These are phyloP conservation scores for Hapsidospora chrysogenum DNA, from an alignment of 495 filamentous ascomycete genomes.

Conservation along the genomic window DNA sequence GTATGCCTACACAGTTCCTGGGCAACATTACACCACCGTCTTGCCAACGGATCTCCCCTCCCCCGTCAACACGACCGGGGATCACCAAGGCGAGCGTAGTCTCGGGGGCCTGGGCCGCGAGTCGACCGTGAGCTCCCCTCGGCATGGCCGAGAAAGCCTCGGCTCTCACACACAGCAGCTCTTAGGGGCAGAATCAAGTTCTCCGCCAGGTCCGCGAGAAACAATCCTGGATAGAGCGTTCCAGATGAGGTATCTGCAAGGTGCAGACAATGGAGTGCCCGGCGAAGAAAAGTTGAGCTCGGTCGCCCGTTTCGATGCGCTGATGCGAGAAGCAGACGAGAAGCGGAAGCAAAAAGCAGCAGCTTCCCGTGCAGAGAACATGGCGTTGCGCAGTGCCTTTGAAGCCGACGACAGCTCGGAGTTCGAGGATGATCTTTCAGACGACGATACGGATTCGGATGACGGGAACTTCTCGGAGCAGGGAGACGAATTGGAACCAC, in stretches of 20 bases:
- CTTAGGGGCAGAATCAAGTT: slow-evolving; percentile 17
- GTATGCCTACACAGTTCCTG: slow-evolving; percentile 12
- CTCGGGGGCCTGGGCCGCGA: slow-evolving; percentile 37
- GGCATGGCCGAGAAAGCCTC: slow-evolving; percentile 24
- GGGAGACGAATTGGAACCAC: slow-evolving; percentile 12
- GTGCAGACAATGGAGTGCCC: slow-evolving; percentile 23
- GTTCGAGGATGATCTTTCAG: neutral
- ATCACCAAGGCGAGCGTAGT: slow-evolving; percentile 37
- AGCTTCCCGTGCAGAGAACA: slow-evolving; percentile 25
- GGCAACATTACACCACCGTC: slow-evolving; percentile 23
- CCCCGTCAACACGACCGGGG: slow-evolving; percentile 29
- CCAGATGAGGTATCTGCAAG: slow-evolving; percentile 36
- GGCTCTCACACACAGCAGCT: slow-evolving; percentile 17
- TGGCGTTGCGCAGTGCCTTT: slow-evolving; percentile 6
- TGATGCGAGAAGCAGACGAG: slow-evolving; percentile 38
- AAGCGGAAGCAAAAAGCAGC: slow-evolving; percentile 15
- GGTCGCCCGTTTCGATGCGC: slow-evolving; percentile 38
- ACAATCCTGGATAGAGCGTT: slow-evolving; percentile 45
- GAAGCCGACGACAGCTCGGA: neutral
- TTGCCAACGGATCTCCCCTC: slow-evolving; percentile 33
- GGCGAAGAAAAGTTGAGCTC: slow-evolving; percentile 39
- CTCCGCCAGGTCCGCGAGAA: slow-evolving; percentile 30
- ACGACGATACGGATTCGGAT: slow-evolving; percentile 22
- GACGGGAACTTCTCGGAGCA: slow-evolving; percentile 15
- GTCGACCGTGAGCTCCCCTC: slow-evolving; percentile 30